A percentile compares a stretch with the other conserved stretches of the same genome.
phyloP scores from a whole-genome alignment of 768 basidiomycete species.

The Podaxis carcinomalis region DNA sequence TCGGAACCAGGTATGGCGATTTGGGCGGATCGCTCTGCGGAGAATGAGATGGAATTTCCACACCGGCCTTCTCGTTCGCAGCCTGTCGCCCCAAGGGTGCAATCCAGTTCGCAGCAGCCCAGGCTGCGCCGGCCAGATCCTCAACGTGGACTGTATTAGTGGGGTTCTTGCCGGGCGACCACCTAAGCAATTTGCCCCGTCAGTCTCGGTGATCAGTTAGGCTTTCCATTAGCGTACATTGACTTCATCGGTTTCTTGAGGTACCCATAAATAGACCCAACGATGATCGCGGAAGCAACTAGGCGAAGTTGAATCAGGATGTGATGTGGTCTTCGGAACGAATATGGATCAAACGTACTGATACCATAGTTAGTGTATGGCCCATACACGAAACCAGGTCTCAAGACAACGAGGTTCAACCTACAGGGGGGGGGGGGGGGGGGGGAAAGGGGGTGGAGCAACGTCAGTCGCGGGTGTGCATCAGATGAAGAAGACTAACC shows the following conservation, averaged over 20 bases:
- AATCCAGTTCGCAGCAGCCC: constrained; percentile 80
- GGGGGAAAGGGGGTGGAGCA: no score
- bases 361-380: constrained; percentile 73
- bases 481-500: constrained; percentile 37
- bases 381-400: constrained; percentile 75
- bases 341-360: constrained; percentile 36
- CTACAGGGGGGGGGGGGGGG: no score
- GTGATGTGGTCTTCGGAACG: constrained; percentile 3
- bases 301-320: constrained; percentile 7
- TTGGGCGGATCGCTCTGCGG: constrained; percentile 74
- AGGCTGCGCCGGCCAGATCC: constrained; percentile 74
- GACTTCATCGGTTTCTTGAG: constrained; percentile 84
- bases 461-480: constrained; percentile 13
- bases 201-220: constrained; percentile 8
- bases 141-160: constrained; percentile 74
- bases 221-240: constrained; percentile 42
- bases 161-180: constrained; percentile 75
- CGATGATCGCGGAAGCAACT: constrained; percentile 71
- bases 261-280: constrained; percentile 78
- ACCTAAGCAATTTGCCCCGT: constrained; percentile 38
- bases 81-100: constrained; percentile 54
- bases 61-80: constrained; percentile 64
- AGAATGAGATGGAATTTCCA: constrained; percentile 37
- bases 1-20: constrained; percentile 57
- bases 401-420: constrained; percentile 75